Evolutionary conservation across 495 filamentous ascomycete species (phyloP).

Genomic region (Penicillium nucicola): DNA sequence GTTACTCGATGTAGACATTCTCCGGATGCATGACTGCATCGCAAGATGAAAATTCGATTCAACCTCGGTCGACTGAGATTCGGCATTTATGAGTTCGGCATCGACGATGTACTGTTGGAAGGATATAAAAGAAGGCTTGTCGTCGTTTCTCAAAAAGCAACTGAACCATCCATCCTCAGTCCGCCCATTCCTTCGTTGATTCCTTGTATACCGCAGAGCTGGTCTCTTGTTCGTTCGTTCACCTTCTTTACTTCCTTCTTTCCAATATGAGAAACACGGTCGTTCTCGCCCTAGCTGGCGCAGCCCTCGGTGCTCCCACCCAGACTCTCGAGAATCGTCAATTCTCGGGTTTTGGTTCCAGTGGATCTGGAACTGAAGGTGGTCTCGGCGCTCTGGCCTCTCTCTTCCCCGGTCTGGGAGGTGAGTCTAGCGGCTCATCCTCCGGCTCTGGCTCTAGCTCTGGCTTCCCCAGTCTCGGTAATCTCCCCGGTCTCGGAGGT

Average conservation of each 20-base stretch:
- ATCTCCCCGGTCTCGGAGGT: too few relatives aligned
- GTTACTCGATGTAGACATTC: constrained; percentile 3
- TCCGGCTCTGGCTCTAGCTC: background rate
- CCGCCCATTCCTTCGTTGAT: background rate
- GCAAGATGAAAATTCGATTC: background rate
- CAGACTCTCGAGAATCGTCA: constrained; percentile 21
- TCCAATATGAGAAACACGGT: constrained; percentile 24
- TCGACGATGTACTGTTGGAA: background rate
- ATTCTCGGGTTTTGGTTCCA: constrained; percentile 5
- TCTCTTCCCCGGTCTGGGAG: background rate
- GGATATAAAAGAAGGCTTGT: background rate
- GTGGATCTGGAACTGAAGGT: constrained; percentile 1
- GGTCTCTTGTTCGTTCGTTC: constrained; percentile 11
- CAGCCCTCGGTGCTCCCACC: constrained; percentile 26
- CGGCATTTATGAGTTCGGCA: background rate
- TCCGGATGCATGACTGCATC: background rate
- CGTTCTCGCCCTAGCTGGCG: constrained; percentile 17
- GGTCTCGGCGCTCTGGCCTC: constrained; percentile 2
- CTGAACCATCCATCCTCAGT: background rate
- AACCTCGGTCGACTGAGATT: background rate
- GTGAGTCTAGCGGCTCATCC: constrained; percentile 3
- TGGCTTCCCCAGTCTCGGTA: too few relatives aligned
- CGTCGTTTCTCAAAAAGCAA: background rate
- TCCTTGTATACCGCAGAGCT: constrained; percentile 8
- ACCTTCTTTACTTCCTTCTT: background rate